Conservation (phyloP, 805 yeast species). For the Ogataea pignaliae region DNA sequence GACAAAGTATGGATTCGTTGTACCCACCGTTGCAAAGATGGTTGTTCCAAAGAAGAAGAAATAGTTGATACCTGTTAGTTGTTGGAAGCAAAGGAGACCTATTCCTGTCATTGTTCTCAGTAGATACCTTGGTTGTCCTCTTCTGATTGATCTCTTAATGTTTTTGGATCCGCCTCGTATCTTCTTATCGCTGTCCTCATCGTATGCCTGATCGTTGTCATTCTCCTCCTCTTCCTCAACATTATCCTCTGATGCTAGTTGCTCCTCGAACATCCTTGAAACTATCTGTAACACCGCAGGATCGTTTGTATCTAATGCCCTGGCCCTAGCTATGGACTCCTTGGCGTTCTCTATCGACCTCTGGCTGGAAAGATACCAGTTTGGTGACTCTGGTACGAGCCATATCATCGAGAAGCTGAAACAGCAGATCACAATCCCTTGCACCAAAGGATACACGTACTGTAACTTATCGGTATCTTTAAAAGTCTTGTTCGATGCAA, state of each 20-base stretch:
- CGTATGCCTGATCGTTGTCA: background rate
- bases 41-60: constrained; percentile 65
- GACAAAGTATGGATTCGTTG: constrained; percentile 49
- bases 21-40: constrained; percentile 48
- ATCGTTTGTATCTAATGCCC: constrained; percentile 17
- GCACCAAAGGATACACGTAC: constrained; percentile 19
- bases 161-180: too few relatives aligned
- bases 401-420: constrained; percentile 15
- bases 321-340: constrained; percentile 16
- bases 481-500: constrained; percentile 9
- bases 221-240: constrained; percentile 2
- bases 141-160: constrained; percentile 11
- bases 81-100: constrained; percentile 32
- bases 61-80: constrained; percentile 62
- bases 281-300: constrained; percentile 17
- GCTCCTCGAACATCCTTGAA: constrained; percentile 17
- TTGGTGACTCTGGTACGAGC: constrained; percentile 33
- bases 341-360: constrained; percentile 12
- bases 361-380: constrained; percentile 21
- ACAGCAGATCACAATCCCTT: constrained; percentile 16
- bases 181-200: background rate
- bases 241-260: background rate
- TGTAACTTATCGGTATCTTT: constrained; percentile 13
- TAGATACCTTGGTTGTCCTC: constrained; percentile 29
- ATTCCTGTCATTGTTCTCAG: constrained; percentile 28